Evolutionary conservation across 345 rosid species (phyloP).

Genomic region (Murraya koenigii): DNA sequence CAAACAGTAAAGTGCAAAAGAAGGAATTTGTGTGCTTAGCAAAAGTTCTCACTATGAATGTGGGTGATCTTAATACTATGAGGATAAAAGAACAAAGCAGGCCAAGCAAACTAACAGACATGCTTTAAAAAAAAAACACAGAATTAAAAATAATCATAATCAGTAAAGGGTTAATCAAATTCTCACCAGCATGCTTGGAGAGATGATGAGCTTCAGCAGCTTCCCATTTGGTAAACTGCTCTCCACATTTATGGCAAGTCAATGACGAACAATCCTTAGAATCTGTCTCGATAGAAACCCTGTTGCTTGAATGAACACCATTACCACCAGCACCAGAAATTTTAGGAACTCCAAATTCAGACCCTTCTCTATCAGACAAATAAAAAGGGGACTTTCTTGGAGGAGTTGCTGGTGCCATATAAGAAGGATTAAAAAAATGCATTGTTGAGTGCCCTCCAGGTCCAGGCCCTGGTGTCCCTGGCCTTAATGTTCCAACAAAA

Average conservation of each 20-base stretch:
- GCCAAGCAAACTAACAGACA: constrained; percentile 15
- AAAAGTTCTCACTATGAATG: constrained; percentile 1
- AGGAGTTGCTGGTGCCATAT: constrained; percentile 46
- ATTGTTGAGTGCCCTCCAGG: constrained; percentile 61
- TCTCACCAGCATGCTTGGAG: constrained; percentile 92
- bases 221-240: constrained; percentile 86
- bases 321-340: constrained; percentile 25
- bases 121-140: neutral
- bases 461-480: constrained; percentile 89
- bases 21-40: neutral
- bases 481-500: constrained; percentile 78
- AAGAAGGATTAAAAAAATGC: constrained; percentile 74
- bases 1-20: neutral
- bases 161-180: neutral
- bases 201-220: constrained; percentile 98
- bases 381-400: constrained; percentile 54
- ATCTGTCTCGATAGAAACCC: constrained; percentile 62
- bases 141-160: neutral
- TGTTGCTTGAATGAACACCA: constrained; percentile 42
- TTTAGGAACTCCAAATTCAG: constrained; percentile 37
- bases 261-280: constrained; percentile 52
- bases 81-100: constrained; percentile 17
- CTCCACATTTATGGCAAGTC: constrained; percentile 96
- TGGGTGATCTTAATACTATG: neutral
- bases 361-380: constrained; percentile 50